phyloP scores from a whole-genome alignment of 371 early-diverging fungal species.

The Blyttiomyces sp. region DNA sequence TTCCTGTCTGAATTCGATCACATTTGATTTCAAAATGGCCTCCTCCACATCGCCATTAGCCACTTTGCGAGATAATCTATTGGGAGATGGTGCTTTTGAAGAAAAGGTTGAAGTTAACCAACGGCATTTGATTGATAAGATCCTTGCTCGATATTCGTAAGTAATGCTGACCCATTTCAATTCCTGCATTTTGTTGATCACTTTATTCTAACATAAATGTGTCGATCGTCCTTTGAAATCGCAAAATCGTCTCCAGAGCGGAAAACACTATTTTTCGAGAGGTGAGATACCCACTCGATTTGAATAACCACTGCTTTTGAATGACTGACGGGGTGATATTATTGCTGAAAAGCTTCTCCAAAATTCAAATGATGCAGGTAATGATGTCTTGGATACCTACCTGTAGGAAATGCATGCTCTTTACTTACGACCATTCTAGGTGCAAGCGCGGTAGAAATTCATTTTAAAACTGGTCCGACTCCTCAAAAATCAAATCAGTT shows the following conservation, averaged over 20 bases:
- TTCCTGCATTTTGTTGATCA: background rate
- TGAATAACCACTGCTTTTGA: no score
- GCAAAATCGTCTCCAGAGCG: conserved; percentile 35
- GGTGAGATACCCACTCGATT: no score
- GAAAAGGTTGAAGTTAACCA: conserved; percentile 73
- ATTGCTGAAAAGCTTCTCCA: conserved; percentile 82
- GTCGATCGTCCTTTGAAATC: background rate
- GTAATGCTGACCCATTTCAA: background rate
- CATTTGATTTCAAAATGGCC: no score
- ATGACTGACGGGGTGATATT: no score
- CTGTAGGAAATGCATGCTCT: background rate
- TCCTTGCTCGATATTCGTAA: conserved; percentile 66
- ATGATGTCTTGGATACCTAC: background rate
- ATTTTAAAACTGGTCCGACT: conserved; percentile 27
- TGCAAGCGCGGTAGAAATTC: conserved; percentile 37
- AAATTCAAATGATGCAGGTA: conserved; percentile 60
- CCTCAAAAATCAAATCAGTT: background rate
- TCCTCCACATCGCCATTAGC: no score
- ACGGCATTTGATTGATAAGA: conserved; percentile 90
- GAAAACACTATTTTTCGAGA: conserved; percentile 58
- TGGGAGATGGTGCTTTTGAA: conserved; percentile 8
- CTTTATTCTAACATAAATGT: background rate
- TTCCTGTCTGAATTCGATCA: no score
- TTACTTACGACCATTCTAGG: background rate
- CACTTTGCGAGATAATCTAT: no score